Base-by-base conservation (phyloP, 2,329 filamentous ascomycete species). In the Stachybotrys chartarum region DNA sequence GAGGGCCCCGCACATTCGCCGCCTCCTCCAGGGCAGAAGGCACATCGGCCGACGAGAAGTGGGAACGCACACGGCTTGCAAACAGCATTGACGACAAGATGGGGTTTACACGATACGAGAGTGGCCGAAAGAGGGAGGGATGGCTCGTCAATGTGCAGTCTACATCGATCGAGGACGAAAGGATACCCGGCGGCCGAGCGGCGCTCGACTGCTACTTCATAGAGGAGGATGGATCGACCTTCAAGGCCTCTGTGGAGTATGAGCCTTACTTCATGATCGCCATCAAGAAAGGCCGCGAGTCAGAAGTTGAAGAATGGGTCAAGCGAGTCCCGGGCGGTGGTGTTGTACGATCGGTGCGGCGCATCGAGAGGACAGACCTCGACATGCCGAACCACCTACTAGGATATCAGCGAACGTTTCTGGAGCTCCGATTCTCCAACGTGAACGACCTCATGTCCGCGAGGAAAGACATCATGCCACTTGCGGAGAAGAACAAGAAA, bases 161-260 rank as follows among this genome's bases (percentile, higher is more conserved):
- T 45, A 97, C 94, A 0, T 84, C 85, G 12, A 80, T 99, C 77
- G 79, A 96, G 70, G 93, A 97, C 68, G 82, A 92, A 16, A 89
- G 90, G 63, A 81, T 89, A 50, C 86, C 88, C 1, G 90, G 90
- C 57, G 94, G 94, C 44, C 85, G 91, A 60, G 88, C 94, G 1
- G 94, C 90, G 8, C 84, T 99, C 55, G 94, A 99, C 74, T 97
- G 91, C 73, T 99, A 97, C 77, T 99, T 99, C 73, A 87, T 99
- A 57, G 90, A 92, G 64, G 90, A 93, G 56, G 89, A 96, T 65
- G 82, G 90, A 14, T 84, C 86, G 51, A 93, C 88, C 6, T 99
- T 99, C 80, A 99, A 99, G 71, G 92, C 94, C 11, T 97, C 92
- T 1, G 76, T 99, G 60, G 91, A 96, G 74, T 97, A 96, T 70